These are phyloP conservation scores for Punctularia strigosozonata DNA, from an alignment of 768 basidiomycete genomes.

Conservation along the genomic window DNA sequence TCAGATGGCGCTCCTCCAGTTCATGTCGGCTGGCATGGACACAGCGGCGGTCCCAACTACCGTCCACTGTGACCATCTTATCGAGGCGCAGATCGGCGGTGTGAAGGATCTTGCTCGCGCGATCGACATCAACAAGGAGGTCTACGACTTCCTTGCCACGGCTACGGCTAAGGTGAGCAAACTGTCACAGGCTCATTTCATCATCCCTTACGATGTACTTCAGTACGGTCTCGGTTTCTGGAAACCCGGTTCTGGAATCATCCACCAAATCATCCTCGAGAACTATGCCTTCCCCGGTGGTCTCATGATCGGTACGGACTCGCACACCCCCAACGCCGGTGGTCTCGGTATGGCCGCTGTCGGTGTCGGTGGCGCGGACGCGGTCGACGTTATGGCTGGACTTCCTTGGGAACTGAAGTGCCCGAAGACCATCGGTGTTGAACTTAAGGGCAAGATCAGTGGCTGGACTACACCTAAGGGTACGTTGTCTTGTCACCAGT, in stretches of 20 bases:
- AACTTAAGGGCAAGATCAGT: constrained; percentile 85
- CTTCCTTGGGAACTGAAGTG: constrained; percentile 99
- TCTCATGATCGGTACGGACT: constrained; percentile 99
- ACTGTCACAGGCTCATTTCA: constrained; percentile 3
- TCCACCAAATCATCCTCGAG: constrained; percentile 97
- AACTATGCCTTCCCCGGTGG: constrained; percentile 99
- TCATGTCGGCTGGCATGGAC: constrained; percentile 99
- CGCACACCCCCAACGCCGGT: constrained; percentile 98
- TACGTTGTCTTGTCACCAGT: constrained; percentile 17
- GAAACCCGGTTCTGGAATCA: constrained; percentile 98
- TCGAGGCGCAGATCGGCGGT: constrained; percentile 94
- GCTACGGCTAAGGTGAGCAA: constrained; percentile 84
- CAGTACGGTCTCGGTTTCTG: constrained; percentile 99
- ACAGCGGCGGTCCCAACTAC: constrained; percentile 96
- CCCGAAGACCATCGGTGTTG: constrained; percentile 98
- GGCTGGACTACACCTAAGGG: constrained; percentile 99
- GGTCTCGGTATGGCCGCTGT: constrained; percentile 99
- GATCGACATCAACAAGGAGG: constrained; percentile 91
- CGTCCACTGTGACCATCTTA: constrained; percentile 98
- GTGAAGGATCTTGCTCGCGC: constrained; percentile 89
- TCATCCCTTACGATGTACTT: constrained; percentile 1
- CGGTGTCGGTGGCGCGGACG: constrained; percentile 98
- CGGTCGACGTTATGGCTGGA: constrained; percentile 97
- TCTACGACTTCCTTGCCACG: constrained; percentile 98
- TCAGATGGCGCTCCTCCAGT: constrained; percentile 98